These are phyloP conservation scores for Alternaria viburni DNA, from an alignment of 2,329 filamentous ascomycete species.

Conservation along the genomic window DNA sequence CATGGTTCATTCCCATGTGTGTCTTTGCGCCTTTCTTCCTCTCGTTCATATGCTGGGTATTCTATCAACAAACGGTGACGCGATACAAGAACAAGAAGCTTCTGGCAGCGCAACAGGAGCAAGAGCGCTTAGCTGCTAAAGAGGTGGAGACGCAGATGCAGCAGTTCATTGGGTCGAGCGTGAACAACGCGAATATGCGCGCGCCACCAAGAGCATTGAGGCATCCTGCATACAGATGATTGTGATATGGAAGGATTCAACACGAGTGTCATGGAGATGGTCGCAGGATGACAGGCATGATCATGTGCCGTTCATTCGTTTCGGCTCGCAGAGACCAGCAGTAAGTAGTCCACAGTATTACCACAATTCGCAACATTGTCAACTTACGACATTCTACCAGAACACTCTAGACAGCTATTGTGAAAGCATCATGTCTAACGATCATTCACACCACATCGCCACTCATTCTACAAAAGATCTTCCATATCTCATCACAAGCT, in stretches of 20 bases:
- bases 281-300: not conserved
- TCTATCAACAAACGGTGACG: not conserved
- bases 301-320: not conserved
- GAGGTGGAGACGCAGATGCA: constrained; percentile 9
- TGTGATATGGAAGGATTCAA: not conserved
- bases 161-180: not conserved
- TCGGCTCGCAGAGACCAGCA: not conserved
- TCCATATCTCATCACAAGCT: not conserved
- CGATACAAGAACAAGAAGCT: not conserved
- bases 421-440: not conserved
- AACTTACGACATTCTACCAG: not conserved
- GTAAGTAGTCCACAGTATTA: not conserved
- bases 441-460: not conserved
- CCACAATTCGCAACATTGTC: not conserved
- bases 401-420: not conserved
- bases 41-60: constrained; percentile 3
- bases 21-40: constrained; percentile 13
- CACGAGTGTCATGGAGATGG: not conserved
- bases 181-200: not conserved
- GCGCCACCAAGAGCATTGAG: not conserved
- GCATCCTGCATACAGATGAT: not conserved
- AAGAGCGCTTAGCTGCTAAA: not conserved
- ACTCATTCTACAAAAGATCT: not conserved
- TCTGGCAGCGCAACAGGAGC: not conserved
- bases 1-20: constrained; percentile 13